Evolutionary conservation across 495 filamentous ascomycete genomes (phyloP).

Genomic region (Immersiella caudata): DNA sequence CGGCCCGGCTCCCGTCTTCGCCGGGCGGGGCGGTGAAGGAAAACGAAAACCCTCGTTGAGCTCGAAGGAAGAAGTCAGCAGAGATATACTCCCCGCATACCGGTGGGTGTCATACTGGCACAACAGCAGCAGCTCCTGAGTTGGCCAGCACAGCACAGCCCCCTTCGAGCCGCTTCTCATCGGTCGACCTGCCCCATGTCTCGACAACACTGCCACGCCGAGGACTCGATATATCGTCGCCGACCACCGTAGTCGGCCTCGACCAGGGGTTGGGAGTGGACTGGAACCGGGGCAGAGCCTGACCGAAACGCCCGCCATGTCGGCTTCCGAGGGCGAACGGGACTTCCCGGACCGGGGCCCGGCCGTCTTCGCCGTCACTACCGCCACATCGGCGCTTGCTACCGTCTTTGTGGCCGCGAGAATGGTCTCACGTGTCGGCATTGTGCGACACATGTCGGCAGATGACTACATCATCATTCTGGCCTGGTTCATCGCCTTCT

Average conservation of each 20-base stretch:
- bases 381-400: slow-evolving; percentile 65
- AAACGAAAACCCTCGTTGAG: background rate
- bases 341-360: slow-evolving; percentile 60
- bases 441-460: slow-evolving; percentile 67
- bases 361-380: slow-evolving; percentile 73
- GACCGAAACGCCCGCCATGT: slow-evolving; percentile 14
- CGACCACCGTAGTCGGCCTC: slow-evolving; percentile 13
- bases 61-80: background rate
- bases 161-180: background rate
- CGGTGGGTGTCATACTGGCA: background rate
- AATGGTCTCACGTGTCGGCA: slow-evolving; percentile 69
- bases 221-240: background rate
- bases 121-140: background rate
- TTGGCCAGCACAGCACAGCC: background rate
- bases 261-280: background rate
- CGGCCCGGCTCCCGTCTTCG: background rate
- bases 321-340: slow-evolving; percentile 7
- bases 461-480: slow-evolving; percentile 86
- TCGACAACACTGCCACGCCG: slow-evolving; percentile 9
- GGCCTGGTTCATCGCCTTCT: slow-evolving; percentile 83
- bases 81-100: background rate
- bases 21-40: background rate
- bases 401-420: slow-evolving; percentile 73
- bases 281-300: background rate
- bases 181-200: slow-evolving; percentile 10